phyloP scores from a whole-genome alignment of 495 filamentous ascomycete genomes.

The Xylona heveae region DNA sequence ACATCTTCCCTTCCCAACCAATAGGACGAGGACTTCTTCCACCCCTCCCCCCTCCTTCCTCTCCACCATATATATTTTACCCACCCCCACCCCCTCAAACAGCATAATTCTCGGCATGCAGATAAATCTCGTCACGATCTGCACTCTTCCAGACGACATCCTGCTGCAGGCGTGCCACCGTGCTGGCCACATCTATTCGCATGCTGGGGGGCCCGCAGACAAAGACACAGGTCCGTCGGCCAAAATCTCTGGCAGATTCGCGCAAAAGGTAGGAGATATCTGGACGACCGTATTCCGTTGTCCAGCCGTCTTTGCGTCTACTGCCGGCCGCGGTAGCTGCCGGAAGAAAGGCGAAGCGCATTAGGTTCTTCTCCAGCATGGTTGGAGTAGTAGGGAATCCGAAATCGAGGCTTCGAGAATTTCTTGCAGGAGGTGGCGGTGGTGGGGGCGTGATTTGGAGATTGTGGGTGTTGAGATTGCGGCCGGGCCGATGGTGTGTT shows the following conservation, averaged over 20 bases:
- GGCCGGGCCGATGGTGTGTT: conserved; percentile 1
- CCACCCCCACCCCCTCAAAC: conserved; percentile 22
- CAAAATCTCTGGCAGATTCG: conserved; percentile 57
- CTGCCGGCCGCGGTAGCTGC: conserved; percentile 26
- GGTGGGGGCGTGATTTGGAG: conserved; percentile 14
- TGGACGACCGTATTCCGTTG: conserved; percentile 81
- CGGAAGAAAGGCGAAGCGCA: conserved; percentile 67
- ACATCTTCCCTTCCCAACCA: too few species aligned
- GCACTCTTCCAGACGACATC: conserved; percentile 68
- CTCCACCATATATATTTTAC: neutral
- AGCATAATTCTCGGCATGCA: conserved; percentile 92
- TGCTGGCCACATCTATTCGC: conserved; percentile 80
- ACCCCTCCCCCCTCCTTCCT: neutral
- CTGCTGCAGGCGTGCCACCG: conserved; percentile 76
- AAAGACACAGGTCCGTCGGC: conserved; percentile 72
- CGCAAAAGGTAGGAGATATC: conserved; percentile 67
- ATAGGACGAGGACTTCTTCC: too few species aligned
- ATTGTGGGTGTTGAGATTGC: conserved; percentile 7
- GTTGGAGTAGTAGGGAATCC: conserved; percentile 57
- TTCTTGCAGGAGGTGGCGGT: conserved; percentile 7
- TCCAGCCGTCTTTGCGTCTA: conserved; percentile 55
- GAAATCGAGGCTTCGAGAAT: conserved; percentile 57
- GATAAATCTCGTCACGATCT: conserved; percentile 68
- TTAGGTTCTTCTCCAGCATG: conserved; percentile 60
- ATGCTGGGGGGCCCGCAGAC: conserved; percentile 68